Evolutionary conservation across 73 alveolate genomes (phyloP).

Genomic region (Urostyla sp.): DNA sequence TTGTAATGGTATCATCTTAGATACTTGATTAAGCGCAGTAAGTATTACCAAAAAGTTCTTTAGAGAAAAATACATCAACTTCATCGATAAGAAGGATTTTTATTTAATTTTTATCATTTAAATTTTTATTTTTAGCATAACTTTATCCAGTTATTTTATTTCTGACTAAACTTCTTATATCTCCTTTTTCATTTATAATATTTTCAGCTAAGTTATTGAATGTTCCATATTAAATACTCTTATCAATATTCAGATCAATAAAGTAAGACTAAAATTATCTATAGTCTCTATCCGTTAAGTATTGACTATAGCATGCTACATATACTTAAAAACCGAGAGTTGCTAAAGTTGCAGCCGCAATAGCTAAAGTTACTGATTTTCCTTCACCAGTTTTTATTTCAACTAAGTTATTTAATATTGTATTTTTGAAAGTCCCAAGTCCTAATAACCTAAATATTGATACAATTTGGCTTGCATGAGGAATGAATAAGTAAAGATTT

Average conservation of each 20-base stretch:
- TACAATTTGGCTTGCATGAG: background rate
- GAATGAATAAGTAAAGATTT: background rate
- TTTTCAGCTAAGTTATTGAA: constrained; percentile 48
- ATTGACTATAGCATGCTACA: constrained; percentile 51
- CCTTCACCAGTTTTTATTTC: constrained; percentile 75
- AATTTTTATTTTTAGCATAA: too few relatives aligned
- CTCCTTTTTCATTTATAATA: constrained; percentile 3
- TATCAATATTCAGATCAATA: background rate
- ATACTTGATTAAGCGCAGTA: background rate
- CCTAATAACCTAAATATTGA: background rate
- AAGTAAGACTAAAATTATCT: constrained; percentile 29
- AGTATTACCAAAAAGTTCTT: background rate
- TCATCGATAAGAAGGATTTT: constrained; percentile 64
- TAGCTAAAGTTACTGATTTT: constrained; percentile 63
- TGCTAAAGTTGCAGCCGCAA: constrained; percentile 59
- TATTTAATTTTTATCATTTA: background rate
- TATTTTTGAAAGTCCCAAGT: background rate
- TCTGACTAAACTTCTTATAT: background rate
- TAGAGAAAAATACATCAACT: constrained; percentile 67
- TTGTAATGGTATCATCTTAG: background rate
- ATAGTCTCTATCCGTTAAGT: constrained; percentile 62
- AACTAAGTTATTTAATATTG: constrained; percentile 37
- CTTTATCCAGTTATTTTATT: background rate
- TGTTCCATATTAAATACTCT: constrained; percentile 48
- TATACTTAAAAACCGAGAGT: constrained; percentile 55